Evolutionary conservation across 352 stramenopile species (phyloP), one percentile per base, ranked within the genome.

Genomic region (Thraustochytrium striatum): DNA sequence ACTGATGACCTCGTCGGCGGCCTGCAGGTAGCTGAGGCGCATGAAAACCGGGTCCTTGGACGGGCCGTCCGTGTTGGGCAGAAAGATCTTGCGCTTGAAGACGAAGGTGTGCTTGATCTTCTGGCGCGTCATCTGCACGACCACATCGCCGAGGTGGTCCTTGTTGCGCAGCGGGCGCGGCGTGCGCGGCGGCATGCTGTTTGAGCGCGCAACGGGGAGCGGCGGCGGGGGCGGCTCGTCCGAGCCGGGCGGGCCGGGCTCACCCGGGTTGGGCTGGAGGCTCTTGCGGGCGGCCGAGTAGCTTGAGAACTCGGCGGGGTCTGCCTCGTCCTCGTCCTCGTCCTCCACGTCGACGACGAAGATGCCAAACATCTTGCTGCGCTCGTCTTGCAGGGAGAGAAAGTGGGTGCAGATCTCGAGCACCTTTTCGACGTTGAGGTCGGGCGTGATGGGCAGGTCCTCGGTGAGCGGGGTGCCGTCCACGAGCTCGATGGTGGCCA

Each of bases 391-490:
- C 2, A 97, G 83, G 2, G 91, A 91, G 1, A 97, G 82, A 69
- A 97, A 97, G 61, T 96, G 90, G 1, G 89, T 87, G 73, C 93
- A 97, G 47, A 97, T 95, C 72, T 97, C 91, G 8, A 95, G 83
- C 28, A 97, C 84, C 73, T 97, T 89, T 21, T 87, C 82, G 28
- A 95, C 91, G 32, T 91, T 95, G 28, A 97, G 87, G 78, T 97
- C 93, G 0, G 93, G 93, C 0, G 92, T 95, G 21, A 97, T 88
- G 8, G 93, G 92, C 59, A 97, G 92, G 16, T 93, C 87, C 65
- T 95, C 90, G 21, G 91, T 95, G 19, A 97, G 83, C 2, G 91
- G 86, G 0, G 90, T 94, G 7, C 92, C 92, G 70, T 97, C 93
- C 1, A 97, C 85, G 13, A 97, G 79, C 84, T 97, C 90, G 75